Evolutionary conservation across 371 early-diverging fungal genomes (phyloP), one percentile per base, ranked within the genome.

Genomic region (Blakeslea trispora): DNA sequence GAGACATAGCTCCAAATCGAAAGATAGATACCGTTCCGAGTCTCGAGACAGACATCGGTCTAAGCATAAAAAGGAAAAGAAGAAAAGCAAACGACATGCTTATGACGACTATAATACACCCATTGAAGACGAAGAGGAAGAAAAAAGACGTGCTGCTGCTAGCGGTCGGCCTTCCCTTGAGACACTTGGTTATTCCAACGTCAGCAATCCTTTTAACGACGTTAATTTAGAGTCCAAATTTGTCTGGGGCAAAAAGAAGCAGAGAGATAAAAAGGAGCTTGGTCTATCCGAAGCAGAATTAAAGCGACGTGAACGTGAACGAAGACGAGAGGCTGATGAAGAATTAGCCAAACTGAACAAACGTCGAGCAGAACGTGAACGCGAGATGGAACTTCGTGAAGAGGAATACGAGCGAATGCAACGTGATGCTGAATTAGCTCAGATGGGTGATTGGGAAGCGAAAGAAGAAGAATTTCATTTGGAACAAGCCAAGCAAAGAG

Each of bases 381-480:
- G 83, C 0, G 95, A 95, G 68, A 79, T 81, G 66, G 82, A 85
- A 59, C 74, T 90, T 51, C 74, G 94, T 7, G 96, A 95, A 55
- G 86, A 91, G 58, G 97, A 96, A 61, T 74, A 81, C 61, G 70
- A 73, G 6, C 74, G 84, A 40, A 73, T 85, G 61, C 89, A 92
- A 59, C 72, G 95, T 1, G 93, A 93, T 50, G 82, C 88, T 17
- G 95, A 95, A 65, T 77, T 87, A 35, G 91, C 87, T 7, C 87
- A 86, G 43, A 81, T 94, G 64, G 96, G 96, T n/a, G 97, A 97
- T 68, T 97, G 97, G 97, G 89, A 93, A 69, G 80, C 86, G 5
- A 84, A 90, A 31, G 97, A 97, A 61, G 92, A 92, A 64, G 90
- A 89, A 68, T 97, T 97, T 66, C 93, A 94, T 69, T 65, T 94